Evolutionary conservation across 1,139 yeast genomes (phyloP).

Genomic region (Zygosaccharomyces pseudobailii): DNA sequence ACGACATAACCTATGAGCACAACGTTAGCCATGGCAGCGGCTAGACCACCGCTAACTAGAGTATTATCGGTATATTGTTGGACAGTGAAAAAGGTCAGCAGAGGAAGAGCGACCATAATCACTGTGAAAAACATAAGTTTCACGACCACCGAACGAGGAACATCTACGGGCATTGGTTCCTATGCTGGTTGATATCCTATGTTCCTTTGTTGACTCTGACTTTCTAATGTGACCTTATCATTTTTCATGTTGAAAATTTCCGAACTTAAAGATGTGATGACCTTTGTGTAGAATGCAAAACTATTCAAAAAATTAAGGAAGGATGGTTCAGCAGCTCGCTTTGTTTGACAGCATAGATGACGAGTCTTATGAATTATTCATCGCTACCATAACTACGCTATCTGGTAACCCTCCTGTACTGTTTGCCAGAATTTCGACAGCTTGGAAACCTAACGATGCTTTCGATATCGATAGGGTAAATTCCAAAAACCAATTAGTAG

Average conservation of each 20-base stretch:
- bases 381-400: constrained; percentile 34
- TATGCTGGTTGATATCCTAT: neutral
- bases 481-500: constrained; percentile 31
- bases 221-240: neutral
- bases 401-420: constrained; percentile 35
- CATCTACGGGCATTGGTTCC: constrained; percentile 48
- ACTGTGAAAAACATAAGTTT: constrained; percentile 83
- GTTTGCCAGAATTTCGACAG: constrained; percentile 29
- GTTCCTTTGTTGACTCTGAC: neutral
- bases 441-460: constrained; percentile 34
- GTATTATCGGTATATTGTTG: constrained; percentile 57
- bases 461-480: constrained; percentile 26
- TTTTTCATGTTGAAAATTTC: neutral
- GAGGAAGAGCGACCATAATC: constrained; percentile 80
- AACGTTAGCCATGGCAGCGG: constrained; percentile 82
- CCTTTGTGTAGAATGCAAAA: neutral
- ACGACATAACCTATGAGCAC: constrained; percentile 83
- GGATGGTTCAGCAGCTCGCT: constrained; percentile 40
- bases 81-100: constrained; percentile 62
- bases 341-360: constrained; percentile 32
- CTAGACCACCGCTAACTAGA: constrained; percentile 79
- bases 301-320: neutral
- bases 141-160: constrained; percentile 47
- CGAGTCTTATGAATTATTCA: constrained; percentile 31
- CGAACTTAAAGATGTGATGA: neutral